These are phyloP conservation scores for Sporothrix pseudoabietina DNA, from an alignment of 2,329 filamentous ascomycete genomes.

Conservation along the genomic window DNA sequence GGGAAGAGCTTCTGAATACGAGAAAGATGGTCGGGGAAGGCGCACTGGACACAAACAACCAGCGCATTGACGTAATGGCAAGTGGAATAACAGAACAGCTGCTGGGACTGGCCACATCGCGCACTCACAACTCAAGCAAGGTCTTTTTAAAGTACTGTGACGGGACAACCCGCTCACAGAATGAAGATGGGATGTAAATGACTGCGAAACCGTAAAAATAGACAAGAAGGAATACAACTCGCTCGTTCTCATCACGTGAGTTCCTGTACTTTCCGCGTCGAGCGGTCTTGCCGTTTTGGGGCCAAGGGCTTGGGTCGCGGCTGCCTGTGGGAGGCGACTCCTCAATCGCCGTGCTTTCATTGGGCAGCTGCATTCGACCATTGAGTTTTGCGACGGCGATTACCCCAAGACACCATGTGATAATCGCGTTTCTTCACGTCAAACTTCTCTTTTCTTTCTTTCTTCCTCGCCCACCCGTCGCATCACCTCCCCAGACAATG, in stretches of 20 bases:
- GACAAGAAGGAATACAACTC: neutral
- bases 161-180: neutral
- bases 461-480: neutral
- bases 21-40: constrained; percentile 13
- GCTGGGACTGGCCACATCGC: too few species aligned
- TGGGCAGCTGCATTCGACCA: neutral
- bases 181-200: neutral
- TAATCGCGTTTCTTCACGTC: neutral
- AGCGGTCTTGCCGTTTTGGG: neutral
- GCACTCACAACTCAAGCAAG: neutral
- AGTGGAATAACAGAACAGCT: neutral
- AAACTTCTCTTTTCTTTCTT: neutral
- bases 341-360: constrained; percentile 8
- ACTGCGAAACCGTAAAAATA: too few species aligned
- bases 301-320: neutral
- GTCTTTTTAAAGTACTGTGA: neutral
- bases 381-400: neutral
- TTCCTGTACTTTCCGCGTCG: constrained; percentile 26
- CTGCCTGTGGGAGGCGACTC: constrained; percentile 13
- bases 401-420: neutral
- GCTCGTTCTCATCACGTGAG: constrained; percentile 22
- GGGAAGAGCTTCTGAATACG: constrained; percentile 3
- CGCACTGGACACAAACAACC: neutral
- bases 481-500: neutral
- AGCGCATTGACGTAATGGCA: neutral